Base-by-base conservation (phyloP, 805 yeast genomes). In the Starmerella davenportii region DNA sequence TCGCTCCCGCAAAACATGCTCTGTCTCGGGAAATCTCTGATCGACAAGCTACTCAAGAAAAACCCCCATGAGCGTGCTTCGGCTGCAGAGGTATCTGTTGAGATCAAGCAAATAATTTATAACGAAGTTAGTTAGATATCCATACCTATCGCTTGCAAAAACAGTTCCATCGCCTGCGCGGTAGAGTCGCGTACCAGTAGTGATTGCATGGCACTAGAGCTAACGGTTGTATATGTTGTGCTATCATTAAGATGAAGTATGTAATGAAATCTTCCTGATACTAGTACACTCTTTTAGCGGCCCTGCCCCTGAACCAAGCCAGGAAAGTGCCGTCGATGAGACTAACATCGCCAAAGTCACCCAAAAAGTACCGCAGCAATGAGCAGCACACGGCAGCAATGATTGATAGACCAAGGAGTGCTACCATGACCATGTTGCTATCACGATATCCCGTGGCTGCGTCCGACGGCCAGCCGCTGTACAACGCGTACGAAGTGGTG, bases 391-490 rank as follows among this genome's bases (percentile, higher is more conserved):
- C 53, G 16, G 72, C 64, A 4, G 74, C 56, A 15, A 80, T 45
- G 30, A 81, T 78, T 50, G 84, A 73, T 33, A 70, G 65, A 4
- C 93, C 93, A 44, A 76, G 62, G 64, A 81, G 77, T 18, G 75
- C 63, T 18, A 81, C 79, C 58, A 81, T 64, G 62, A 80, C 80
- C 93, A 80, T 79, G 56, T 81, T 81, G 35, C 84, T 74, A 55
- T 80, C 62, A 46, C 69, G 62, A 58, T 62, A 81, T 33, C 71
- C 62, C 45, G 81, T 61, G 4, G 64, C 64, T 7, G 54, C 65
- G 55, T 81, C 94, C 1, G 66, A 77, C 1, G 90, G 85, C 93
- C 93, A 81, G 3, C 94, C 94, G 25, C 70, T 58, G 59, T 81
- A 81, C 30, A 81, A 64, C 0, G 94, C 93, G 52, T 81, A 82